Evolutionary conservation across 495 filamentous ascomycete species (phyloP), one percentile per base, ranked within the genome.

Genomic region (Xylaria sp.): DNA sequence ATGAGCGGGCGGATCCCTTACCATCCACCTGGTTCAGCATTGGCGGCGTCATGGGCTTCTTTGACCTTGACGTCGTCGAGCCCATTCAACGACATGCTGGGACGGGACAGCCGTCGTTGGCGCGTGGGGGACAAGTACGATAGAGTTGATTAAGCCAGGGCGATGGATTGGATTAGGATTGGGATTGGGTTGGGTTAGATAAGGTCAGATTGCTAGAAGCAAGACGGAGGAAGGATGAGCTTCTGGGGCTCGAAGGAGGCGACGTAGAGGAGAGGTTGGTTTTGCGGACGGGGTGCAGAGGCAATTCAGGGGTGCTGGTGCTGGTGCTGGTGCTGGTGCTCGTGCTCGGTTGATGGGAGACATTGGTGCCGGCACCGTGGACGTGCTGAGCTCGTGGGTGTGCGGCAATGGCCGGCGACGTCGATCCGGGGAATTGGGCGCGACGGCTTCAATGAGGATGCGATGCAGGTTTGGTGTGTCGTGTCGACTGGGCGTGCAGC

Each of bases 1-100:
- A 61, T 41, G 57, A 40, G 24, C 52, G 50, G 50, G 40, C 53
- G 33, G 40, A 31, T 17, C 35, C 52, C 94, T 83, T 85, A 99
- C 96, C 96, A 99, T 91, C 94, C 95, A 81, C 95, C 96, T 48
- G 93, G 90, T 78, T 99, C 97, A 46, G 85, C 86, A 70, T 91
- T 84, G 59, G 94, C 92, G 73, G 86, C 82, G 74, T 94, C 92
- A 83, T 97, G 92, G 73, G 95, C 94, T 81, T 95, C 94, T 80
- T 89, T 86, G 77, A 99, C 86, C 73, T 87, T 86, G 74, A 88
- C 84, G 85, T 89, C 87, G 84, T 98, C 96, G 85, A 99, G 86
- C 73, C 96, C 96, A 91, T 98, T 97, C 82, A 99, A 87, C 86
- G 96, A 98, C 96, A 99, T 99, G 66, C 75, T 82, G 70, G 55